Evolutionary conservation across 495 filamentous ascomycete genomes (phyloP).

Genomic region (Podospora conica): DNA sequence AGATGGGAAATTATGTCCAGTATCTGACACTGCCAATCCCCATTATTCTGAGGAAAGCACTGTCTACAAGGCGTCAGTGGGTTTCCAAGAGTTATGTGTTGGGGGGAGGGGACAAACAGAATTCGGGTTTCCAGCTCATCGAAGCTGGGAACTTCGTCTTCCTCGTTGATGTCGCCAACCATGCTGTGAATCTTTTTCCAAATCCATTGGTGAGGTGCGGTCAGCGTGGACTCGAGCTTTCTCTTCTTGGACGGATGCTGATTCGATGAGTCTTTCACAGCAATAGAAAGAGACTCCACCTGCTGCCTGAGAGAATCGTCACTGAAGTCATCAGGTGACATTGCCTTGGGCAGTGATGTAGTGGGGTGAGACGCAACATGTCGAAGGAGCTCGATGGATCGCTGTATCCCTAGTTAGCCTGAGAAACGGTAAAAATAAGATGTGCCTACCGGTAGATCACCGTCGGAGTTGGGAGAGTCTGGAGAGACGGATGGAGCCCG

Average conservation of each 20-base stretch:
- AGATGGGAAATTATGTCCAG: constrained; percentile 32
- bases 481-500: constrained; percentile 22
- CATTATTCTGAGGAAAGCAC: constrained; percentile 22
- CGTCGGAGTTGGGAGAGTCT: constrained; percentile 15
- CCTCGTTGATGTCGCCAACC: background rate
- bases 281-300: background rate
- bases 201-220: background rate
- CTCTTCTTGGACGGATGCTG: background rate
- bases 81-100: background rate
- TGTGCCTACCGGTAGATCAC: constrained; percentile 33
- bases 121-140: constrained; percentile 19
- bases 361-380: constrained; percentile 8
- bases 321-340: background rate
- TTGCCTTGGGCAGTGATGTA: background rate
- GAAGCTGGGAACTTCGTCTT: constrained; percentile 7
- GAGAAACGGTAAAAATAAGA: background rate
- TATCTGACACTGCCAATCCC: constrained; percentile 25
- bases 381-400: constrained; percentile 28
- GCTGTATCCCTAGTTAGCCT: constrained; percentile 25
- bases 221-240: background rate
- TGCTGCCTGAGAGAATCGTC: background rate
- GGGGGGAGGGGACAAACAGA: constrained; percentile 23
- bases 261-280: background rate
- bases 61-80: constrained; percentile 17
- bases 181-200: background rate